A percentile compares a stretch with the other conserved stretches of the same genome.
Conservation (phyloP, 371 early-diverging fungal genomes). For the Mucor velutinosus region DNA sequence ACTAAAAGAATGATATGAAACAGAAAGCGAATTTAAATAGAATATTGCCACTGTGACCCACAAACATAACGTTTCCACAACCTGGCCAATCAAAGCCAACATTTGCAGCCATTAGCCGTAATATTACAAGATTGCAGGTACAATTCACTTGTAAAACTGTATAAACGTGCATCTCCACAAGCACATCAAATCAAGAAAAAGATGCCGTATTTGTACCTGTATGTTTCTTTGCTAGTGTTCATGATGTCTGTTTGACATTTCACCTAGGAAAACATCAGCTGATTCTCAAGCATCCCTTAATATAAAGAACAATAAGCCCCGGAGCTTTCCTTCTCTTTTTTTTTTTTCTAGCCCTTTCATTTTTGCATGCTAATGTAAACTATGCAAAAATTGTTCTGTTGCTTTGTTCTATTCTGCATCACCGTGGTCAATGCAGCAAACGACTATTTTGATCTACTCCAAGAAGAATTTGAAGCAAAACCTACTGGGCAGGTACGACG, state of each 20-base stretch:
- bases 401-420: neutral
- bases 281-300: neutral
- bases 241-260: neutral
- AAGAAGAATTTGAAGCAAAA: conserved; percentile 34
- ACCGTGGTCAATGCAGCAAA: neutral
- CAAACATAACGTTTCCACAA: neutral
- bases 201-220: neutral
- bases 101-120: neutral
- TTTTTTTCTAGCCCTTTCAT: neutral
- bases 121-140: neutral
- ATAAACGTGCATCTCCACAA: neutral
- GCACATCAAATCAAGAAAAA: neutral
- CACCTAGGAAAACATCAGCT: neutral
- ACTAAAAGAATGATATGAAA: too few species aligned
- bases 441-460: conserved; percentile 34
- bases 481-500: conserved; percentile 20
- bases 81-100: neutral
- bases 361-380: neutral
- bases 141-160: neutral
- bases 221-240: neutral
- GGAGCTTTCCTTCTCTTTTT: neutral
- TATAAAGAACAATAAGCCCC: neutral
- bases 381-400: neutral
- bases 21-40: neutral
- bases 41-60: neutral